Evolutionary conservation across 2,329 filamentous ascomycete species (phyloP).

Genomic region (Hysterium pulicare): DNA sequence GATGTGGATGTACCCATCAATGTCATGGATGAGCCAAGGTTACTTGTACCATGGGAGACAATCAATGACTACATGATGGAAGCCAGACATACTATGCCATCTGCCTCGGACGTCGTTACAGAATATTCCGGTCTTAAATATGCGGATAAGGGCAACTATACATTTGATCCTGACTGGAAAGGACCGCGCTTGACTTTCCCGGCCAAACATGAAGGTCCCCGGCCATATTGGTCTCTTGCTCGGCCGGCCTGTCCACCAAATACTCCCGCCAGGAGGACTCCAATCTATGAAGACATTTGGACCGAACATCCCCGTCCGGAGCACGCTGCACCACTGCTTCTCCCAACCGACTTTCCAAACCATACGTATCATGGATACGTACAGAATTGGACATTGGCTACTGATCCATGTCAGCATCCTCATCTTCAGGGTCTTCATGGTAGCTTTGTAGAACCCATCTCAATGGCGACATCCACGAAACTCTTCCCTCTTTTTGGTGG

Average conservation of each 20-base stretch:
- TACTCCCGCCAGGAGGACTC: slow-evolving; percentile 28
- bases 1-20: slow-evolving; percentile 14
- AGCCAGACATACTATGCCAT: slow-evolving; percentile 22
- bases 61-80: slow-evolving; percentile 18
- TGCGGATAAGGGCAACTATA: slow-evolving; percentile 4
- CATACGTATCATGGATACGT: slow-evolving; percentile 41
- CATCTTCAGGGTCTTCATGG: slow-evolving; percentile 44
- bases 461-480: slow-evolving; percentile 37
- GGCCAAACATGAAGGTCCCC: slow-evolving; percentile 22
- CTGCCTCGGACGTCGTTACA: slow-evolving; percentile 14
- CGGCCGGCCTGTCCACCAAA: slow-evolving; percentile 40
- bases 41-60: slow-evolving; percentile 12
- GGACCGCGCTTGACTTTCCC: slow-evolving; percentile 19
- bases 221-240: slow-evolving; percentile 44
- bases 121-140: slow-evolving; percentile 10
- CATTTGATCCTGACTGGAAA: slow-evolving; percentile 27
- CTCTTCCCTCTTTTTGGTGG: slow-evolving; percentile 48
- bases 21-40: slow-evolving; percentile 11
- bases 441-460: slow-evolving; percentile 44
- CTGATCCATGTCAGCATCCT: slow-evolving; percentile 43
- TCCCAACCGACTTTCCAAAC: slow-evolving; percentile 22
- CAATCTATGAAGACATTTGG: slow-evolving; percentile 36
- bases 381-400: slow-evolving; percentile 41
- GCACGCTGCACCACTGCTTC: slow-evolving; percentile 34
- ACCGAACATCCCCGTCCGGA: slow-evolving; percentile 31